A percentile compares a stretch with the other conserved stretches of the same genome.
These are phyloP conservation scores for Mariannaea sp. DNA, from an alignment of 2,329 filamentous ascomycete species.

Conservation along the genomic window DNA sequence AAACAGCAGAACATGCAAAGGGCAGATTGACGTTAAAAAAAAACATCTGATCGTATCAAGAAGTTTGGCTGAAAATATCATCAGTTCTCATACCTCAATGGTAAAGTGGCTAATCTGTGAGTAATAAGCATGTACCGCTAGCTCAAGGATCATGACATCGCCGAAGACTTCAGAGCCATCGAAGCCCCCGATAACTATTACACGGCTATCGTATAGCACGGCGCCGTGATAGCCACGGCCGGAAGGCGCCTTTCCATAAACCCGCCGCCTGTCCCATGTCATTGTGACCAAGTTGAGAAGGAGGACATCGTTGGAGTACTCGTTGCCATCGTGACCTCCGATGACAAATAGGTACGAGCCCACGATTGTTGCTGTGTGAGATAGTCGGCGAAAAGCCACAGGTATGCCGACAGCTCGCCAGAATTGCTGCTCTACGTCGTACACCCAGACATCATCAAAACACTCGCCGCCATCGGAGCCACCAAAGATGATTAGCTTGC, in stretches of 20 bases:
- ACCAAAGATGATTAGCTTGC: conserved; percentile 73
- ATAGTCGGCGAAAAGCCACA: conserved; percentile 66
- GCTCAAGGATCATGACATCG: conserved; percentile 69
- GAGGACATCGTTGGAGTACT: conserved; percentile 72
- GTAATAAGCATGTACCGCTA: conserved; percentile 73
- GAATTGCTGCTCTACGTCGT: conserved; percentile 65
- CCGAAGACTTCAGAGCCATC: conserved; percentile 71
- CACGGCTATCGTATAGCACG: conserved; percentile 67
- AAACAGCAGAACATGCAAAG: conserved; percentile 19
- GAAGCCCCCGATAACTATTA: conserved; percentile 69
- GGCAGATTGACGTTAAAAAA: background rate
- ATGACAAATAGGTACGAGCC: conserved; percentile 73
- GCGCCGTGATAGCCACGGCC: conserved; percentile 71
- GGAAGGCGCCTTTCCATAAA: conserved; percentile 66
- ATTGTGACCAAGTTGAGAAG: conserved; percentile 73
- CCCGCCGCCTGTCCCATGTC: conserved; percentile 71
- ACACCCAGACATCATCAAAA: conserved; percentile 75
- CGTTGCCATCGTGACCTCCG: conserved; percentile 71
- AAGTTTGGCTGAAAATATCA: background rate
- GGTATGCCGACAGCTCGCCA: conserved; percentile 66
- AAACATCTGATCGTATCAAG: background rate
- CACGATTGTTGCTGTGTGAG: conserved; percentile 71
- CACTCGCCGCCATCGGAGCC: conserved; percentile 73
- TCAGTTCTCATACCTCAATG: conserved; percentile 61
- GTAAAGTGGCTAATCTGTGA: conserved; percentile 75